Evolutionary conservation across 441 rosid genomes (phyloP).

Genomic region (Croton setiger): DNA sequence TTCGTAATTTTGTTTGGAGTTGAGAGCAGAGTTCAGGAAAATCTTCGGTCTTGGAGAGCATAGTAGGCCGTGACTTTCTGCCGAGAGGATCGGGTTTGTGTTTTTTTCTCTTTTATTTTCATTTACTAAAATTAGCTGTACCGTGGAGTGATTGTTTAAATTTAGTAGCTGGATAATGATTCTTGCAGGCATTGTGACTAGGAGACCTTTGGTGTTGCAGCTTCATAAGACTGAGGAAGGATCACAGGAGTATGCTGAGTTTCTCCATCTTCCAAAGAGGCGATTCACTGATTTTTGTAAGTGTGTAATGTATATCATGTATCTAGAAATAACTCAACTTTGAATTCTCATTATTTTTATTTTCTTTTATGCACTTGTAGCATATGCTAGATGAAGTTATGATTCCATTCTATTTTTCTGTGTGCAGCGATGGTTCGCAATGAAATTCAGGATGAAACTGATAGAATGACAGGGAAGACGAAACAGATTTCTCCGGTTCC

Average conservation of each 20-base stretch:
- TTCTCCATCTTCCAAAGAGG: constrained; percentile 60
- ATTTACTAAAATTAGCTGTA: neutral
- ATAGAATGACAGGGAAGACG: constrained; percentile 69
- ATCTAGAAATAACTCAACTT: neutral
- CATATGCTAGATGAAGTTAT: neutral
- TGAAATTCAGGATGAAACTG: constrained; percentile 89
- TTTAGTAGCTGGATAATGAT: neutral
- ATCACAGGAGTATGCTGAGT: constrained; percentile 71
- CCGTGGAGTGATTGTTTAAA: neutral
- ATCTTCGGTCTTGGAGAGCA: constrained; percentile 82
- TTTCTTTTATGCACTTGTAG: neutral
- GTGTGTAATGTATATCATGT: constrained; percentile 1
- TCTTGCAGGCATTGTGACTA: constrained; percentile 73
- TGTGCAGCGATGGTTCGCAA: constrained; percentile 60
- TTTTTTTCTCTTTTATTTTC: neutral
- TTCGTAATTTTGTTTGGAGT: neutral
- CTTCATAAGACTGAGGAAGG: constrained; percentile 65
- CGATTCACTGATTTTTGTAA: constrained; percentile 67
- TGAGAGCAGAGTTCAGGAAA: constrained; percentile 77
- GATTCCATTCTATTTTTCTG: neutral
- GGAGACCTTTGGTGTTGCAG: constrained; percentile 81
- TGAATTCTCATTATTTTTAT: neutral
- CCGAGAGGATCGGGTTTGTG: constrained; percentile 82
- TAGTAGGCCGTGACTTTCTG: constrained; percentile 85
- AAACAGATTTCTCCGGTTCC: constrained; percentile 91